Evolutionary conservation across 2,329 filamentous ascomycete genomes (phyloP).

Genomic region (Diaporthe sp.): DNA sequence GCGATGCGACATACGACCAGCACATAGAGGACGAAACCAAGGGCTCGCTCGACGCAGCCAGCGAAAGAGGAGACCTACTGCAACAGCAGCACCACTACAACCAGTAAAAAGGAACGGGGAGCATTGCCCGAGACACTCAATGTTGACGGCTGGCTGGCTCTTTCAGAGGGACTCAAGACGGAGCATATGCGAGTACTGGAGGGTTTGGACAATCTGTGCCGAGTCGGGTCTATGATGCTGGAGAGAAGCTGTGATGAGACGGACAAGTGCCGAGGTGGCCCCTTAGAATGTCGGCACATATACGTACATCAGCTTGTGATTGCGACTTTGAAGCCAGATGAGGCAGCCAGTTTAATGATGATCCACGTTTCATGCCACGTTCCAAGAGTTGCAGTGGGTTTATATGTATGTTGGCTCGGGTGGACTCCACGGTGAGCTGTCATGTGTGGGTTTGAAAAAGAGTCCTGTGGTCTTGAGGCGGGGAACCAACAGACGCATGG

Average conservation of each 20-base stretch:
- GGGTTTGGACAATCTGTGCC: neutral
- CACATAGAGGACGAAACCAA: neutral
- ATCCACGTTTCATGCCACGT: too few relatives aligned
- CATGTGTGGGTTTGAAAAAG: too few relatives aligned
- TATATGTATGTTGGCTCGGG: too few relatives aligned
- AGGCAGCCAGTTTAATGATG: too few relatives aligned
- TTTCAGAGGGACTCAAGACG: neutral
- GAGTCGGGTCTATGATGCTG: neutral
- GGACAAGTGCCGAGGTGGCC: neutral
- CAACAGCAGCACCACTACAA: neutral
- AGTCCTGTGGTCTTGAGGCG: too few relatives aligned
- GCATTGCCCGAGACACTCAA: neutral
- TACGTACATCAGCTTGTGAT: too few relatives aligned
- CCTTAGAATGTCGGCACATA: too few relatives aligned
- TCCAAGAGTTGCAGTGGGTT: too few relatives aligned
- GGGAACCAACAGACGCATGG: too few relatives aligned
- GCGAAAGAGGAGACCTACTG: neutral
- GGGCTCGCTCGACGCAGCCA: neutral
- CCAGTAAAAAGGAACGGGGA: neutral
- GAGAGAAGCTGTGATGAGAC: neutral
- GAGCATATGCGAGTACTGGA: neutral
- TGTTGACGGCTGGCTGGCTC: neutral
- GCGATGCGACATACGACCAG: neutral
- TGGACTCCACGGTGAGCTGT: too few relatives aligned
- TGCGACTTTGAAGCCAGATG: too few relatives aligned